A percentile compares a stretch with the other conserved stretches of the same genome.
phyloP scores from a whole-genome alignment of 768 basidiomycete species.

The Cantharellus cinnabarinus region DNA sequence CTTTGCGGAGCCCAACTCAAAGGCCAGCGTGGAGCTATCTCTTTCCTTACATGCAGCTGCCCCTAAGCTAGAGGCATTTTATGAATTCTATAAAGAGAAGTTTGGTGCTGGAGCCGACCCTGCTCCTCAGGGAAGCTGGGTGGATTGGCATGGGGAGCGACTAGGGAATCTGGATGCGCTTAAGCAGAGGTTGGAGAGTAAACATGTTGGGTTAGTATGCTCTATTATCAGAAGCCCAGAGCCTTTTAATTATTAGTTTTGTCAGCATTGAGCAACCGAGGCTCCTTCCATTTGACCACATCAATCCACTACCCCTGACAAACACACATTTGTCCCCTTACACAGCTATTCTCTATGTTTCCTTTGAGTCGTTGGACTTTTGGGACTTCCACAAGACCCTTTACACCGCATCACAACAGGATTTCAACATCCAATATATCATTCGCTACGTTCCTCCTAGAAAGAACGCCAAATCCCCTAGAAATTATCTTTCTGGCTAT shows the following conservation, averaged over 20 bases:
- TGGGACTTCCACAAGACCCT: conserved; percentile 48
- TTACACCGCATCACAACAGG: conserved; percentile 25
- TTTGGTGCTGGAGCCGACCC: conserved; percentile 11
- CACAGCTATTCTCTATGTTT: conserved; percentile 63
- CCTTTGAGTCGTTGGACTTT: conserved; percentile 45
- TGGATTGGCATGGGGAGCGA: conserved; percentile 62
- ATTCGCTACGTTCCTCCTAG: conserved; percentile 43
- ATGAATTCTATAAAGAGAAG: conserved; percentile 38
- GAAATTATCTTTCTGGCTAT: conserved; percentile 57
- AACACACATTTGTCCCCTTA: conserved; percentile 28
- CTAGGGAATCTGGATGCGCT: conserved; percentile 26
- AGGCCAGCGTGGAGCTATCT: conserved; percentile 44
- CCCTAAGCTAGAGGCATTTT: conserved; percentile 71
- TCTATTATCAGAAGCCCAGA: background rate
- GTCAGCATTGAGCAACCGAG: conserved; percentile 15
- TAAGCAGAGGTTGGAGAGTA: conserved; percentile 4
- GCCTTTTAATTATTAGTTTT: background rate
- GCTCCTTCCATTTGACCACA: conserved; percentile 58
- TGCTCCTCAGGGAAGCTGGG: conserved; percentile 37
- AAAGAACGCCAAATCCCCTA: conserved; percentile 8
- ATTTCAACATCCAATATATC: conserved; percentile 45
- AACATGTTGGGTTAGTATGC: conserved; percentile 4
- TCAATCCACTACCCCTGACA: conserved; percentile 31
- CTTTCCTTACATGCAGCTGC: conserved; percentile 59
- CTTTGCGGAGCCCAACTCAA: conserved; percentile 28